Evolutionary conservation across 345 rosid genomes (phyloP), one percentile per base, ranked within the genome.

Genomic region (Murraya koenigii): DNA sequence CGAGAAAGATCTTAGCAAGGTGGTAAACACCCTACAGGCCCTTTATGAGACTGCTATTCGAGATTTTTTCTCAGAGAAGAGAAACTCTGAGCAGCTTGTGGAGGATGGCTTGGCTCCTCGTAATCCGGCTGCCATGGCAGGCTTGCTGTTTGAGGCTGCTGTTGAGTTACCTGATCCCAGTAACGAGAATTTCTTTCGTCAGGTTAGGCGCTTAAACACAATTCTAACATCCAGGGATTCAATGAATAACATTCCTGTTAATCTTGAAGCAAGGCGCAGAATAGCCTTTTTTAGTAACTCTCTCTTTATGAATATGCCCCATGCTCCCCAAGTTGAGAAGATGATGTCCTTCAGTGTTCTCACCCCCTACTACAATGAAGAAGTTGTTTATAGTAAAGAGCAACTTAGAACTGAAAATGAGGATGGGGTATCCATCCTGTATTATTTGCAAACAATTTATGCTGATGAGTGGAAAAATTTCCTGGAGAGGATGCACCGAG

Each of bases 241-340:
- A 0, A 95, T 95, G 97, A 92, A 91, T 41, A 88, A 85, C 72
- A 82, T 91, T 81, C 98, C 98, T 7, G 85, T 77, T 78, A 95
- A 95, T 84, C 89, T 95, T 11, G 98, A 95, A 89, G 99, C 98
- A 26, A 91, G 99, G 77, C 91, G 98, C 66, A 84, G 99, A 75
- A 93, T 95, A 81, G 95, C 99, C 62, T 95, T 95, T 84, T 95
- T 95, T 81, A 95, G 99, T 79, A 95, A 93, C 77, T 95, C 99
- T 6, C 91, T 95, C 65, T 95, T 93, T 79, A 95, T 95, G 99
- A 95, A 89, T 86, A 91, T 95, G 88, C 99, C 99, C 64, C 98
- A 93, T 84, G 99, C 99, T 78, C 99, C 99, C 72, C 99, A 88
- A 87, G 99, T 95, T 54, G 99, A 95, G 90, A 95, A 93, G 79